Conservation (phyloP, 2,329 filamentous ascomycete genomes). For the Sporothrix luriei region DNA sequence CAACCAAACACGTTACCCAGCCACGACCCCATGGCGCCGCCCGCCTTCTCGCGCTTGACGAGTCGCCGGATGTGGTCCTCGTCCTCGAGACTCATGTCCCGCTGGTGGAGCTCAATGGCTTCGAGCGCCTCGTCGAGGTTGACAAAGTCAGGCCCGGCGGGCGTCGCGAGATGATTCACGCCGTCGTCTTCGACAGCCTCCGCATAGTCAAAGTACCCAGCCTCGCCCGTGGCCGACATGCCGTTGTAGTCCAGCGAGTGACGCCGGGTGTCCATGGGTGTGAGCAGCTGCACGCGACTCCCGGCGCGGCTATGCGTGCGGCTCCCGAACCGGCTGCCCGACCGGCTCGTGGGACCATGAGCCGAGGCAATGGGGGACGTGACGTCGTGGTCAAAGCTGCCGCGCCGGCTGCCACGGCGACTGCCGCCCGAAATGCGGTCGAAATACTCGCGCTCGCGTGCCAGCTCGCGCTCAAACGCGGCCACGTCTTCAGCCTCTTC, state of each 20-base stretch:
- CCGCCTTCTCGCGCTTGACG: slow-evolving; percentile 56
- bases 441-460: slow-evolving; percentile 53
- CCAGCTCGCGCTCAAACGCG: slow-evolving; percentile 55
- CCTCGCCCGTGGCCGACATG: background rate
- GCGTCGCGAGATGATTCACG: slow-evolving; percentile 39
- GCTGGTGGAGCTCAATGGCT: slow-evolving; percentile 50
- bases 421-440: slow-evolving; percentile 47
- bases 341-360: slow-evolving; percentile 19
- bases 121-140: slow-evolving; percentile 63
- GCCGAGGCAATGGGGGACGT: slow-evolving; percentile 39
- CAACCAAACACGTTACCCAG: slow-evolving; percentile 61
- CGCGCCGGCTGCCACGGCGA: slow-evolving; percentile 49
- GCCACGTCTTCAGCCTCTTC: slow-evolving; percentile 50
- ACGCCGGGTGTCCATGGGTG: slow-evolving; percentile 47
- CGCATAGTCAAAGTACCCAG: slow-evolving; percentile 30
- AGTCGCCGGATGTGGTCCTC: slow-evolving; percentile 62
- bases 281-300: slow-evolving; percentile 50
- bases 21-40: slow-evolving; percentile 59
- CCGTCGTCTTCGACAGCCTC: slow-evolving; percentile 43
- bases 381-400: slow-evolving; percentile 42
- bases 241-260: slow-evolving; percentile 35
- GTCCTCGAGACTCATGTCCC: slow-evolving; percentile 55
- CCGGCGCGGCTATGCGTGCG: slow-evolving; percentile 53
- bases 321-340: slow-evolving; percentile 50
- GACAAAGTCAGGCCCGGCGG: slow-evolving; percentile 63